Base-by-base conservation (phyloP, 331 rosid genomes). In the Erythrophleum ivorense region DNA sequence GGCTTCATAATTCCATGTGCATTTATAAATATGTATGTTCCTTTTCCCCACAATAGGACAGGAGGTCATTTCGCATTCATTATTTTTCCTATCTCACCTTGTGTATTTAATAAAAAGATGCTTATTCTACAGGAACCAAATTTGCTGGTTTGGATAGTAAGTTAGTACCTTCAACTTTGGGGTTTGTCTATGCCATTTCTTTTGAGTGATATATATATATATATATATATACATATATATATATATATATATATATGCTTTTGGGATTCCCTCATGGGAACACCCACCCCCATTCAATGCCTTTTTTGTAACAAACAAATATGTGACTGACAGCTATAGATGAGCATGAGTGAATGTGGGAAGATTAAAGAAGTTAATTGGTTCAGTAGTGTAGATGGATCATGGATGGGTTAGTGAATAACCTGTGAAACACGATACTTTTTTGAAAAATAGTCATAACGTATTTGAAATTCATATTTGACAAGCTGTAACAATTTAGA, bases 61-160 rank as follows among this genome's bases (percentile, higher is more conserved):
- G 5, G 57, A 67, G 13, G 77, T 76, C 85, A 76, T 67, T 76
- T 82, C 71, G 40, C 81, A 66, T 75, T 75, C 62, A 75, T 75
- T 75, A 29, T 29, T 14, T 38, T n/a, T 15, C 50, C 41, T 1
- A 36, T 36, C 71, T 19, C 53, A 45, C 80, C 33, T 70, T 67
- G 21, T 69, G 53, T 36, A 66, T 54, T 73, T 57, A 16, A 65
- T 36, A 52, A 24, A 49, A 48, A 55, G 71, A 81, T 81, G 76
- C 80, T 75, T 34, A 75, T 65, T 81, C 43, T 66, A 66, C 29
- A 81, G 63, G 29, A 75, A 55, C 80, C 59, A 43, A 43, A 74
- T 66, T 81, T 49, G 62, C 41, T 54, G 43, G 46, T 64, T 43
- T 29, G 58, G 70, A 53, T 75, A 15, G 43, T 64, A 53, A 72